A percentile compares a stretch with the other conserved stretches of the same genome.
phyloP scores from a whole-genome alignment of 148 eudicot species.

The Cornus kousa region DNA sequence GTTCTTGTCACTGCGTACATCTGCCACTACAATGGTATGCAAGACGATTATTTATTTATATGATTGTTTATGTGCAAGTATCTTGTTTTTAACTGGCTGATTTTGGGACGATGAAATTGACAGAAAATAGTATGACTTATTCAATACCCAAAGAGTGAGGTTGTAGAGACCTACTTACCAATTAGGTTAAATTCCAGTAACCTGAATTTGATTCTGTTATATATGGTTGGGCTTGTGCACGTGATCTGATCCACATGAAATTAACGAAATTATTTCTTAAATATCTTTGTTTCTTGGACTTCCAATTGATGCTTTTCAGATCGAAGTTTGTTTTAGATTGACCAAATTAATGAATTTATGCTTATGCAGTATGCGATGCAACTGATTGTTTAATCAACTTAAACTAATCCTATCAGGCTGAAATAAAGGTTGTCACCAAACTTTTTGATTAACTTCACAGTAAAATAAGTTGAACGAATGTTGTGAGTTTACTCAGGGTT shows the following conservation, averaged over 20 bases:
- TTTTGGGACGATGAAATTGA: neutral
- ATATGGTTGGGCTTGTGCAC: no score
- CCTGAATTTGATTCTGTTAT: no score
- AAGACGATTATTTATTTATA: neutral
- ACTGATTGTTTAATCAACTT: no score
- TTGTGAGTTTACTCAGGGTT: neutral
- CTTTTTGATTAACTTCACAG: neutral
- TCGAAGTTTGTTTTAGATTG: no score
- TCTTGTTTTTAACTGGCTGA: neutral
- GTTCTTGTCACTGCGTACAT: conserved; percentile 90
- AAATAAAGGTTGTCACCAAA: neutral
- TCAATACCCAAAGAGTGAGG: neutral
- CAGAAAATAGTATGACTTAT: neutral
- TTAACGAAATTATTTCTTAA: no score
- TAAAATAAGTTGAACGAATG: neutral
- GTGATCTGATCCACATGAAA: no score
- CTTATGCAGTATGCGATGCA: neutral
- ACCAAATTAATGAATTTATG: neutral
- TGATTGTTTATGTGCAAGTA: neutral
- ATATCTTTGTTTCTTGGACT: no score
- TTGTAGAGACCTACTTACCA: neutral
- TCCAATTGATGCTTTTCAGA: no score
- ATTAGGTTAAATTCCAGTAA: neutral
- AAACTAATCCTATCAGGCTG: no score
- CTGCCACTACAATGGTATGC: conserved; percentile 89